phyloP scores from a whole-genome alignment of 176 grass and related monocot species.

The Triticum urartu region DNA sequence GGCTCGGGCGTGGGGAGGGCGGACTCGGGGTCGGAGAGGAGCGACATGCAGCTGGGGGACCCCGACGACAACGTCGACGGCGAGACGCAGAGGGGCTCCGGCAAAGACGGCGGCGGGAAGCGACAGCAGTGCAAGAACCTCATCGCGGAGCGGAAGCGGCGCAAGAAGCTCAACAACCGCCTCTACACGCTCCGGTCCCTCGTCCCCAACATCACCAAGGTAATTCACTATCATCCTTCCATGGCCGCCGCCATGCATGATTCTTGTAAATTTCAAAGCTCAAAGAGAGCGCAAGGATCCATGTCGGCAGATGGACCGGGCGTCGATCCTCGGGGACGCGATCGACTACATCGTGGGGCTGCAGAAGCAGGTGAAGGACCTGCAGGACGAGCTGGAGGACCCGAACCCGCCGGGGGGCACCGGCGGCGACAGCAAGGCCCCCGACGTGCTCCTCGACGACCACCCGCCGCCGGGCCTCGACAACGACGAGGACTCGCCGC shows the following conservation, averaged over 20 bases:
- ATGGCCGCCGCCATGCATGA: neutral
- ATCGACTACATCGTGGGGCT: slow-evolving; percentile 91
- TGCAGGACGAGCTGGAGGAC: slow-evolving; percentile 91
- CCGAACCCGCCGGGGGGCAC: slow-evolving; percentile 24
- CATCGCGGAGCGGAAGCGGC: slow-evolving; percentile 57
- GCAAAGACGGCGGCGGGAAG: slow-evolving; percentile 38
- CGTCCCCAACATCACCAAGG: slow-evolving; percentile 98
- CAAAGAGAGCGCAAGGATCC: neutral
- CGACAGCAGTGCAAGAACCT: slow-evolving; percentile 93
- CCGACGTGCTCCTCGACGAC: slow-evolving; percentile 52
- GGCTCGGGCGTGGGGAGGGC: slow-evolving; percentile 1
- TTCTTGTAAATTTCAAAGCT: neutral
- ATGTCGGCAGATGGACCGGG: slow-evolving; percentile 70
- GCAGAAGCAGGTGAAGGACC: slow-evolving; percentile 79
- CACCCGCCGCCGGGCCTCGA: slow-evolving; percentile 43
- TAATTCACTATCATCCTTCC: neutral
- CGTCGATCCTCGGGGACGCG: slow-evolving; percentile 85
- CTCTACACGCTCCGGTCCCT: slow-evolving; percentile 78
- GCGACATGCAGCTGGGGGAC: slow-evolving; percentile 50
- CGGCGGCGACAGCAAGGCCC: slow-evolving; percentile 11
- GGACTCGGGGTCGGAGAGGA: slow-evolving; percentile 77
- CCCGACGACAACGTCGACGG: slow-evolving; percentile 76
- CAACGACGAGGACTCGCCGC: slow-evolving; percentile 37
- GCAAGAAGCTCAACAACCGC: slow-evolving; percentile 88
- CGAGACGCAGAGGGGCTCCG: neutral